Percentiles rank a stretch among this genome's conserved stretches.
These are phyloP conservation scores for Gilbertella persicaria DNA, from an alignment of 371 early-diverging fungal genomes.

Conservation along the genomic window DNA sequence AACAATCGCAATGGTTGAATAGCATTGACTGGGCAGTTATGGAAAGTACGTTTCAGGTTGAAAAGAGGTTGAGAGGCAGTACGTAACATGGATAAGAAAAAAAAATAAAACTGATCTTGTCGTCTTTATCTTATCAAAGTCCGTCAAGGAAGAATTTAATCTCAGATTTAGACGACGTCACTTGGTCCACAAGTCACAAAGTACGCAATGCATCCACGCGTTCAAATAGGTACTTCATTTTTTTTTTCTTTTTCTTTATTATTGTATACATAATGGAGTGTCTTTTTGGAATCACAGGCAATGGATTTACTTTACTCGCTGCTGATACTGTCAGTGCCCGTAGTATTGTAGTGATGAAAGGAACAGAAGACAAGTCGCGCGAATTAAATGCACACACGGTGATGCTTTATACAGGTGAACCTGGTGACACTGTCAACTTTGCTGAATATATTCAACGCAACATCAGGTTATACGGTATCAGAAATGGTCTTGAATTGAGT, in stretches of 20 bases:
- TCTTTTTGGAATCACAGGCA: conserved; percentile 92
- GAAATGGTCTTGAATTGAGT: conserved; percentile 80
- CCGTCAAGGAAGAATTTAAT: too few species aligned
- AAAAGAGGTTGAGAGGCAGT: too few species aligned
- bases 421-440: conserved; percentile 95
- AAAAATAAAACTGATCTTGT: too few species aligned
- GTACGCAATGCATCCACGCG: too few species aligned
- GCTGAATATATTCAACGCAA: conserved; percentile 96
- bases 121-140: too few species aligned
- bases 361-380: conserved; percentile 87
- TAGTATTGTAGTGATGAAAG: conserved; percentile 93
- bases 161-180: too few species aligned
- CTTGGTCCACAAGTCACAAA: too few species aligned
- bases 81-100: background rate
- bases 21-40: conserved; percentile 43
- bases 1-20: conserved; percentile 57
- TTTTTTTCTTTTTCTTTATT: conserved; percentile 1
- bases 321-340: conserved; percentile 80
- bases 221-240: too few species aligned
- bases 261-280: conserved; percentile 71
- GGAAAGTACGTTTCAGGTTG: conserved; percentile 20
- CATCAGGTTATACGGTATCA: conserved; percentile 86
- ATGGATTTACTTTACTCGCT: conserved; percentile 91
- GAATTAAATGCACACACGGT: conserved; percentile 79
- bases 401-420: conserved; percentile 88